Percentiles rank a stretch among this genome's conserved stretches.
Conservation (phyloP, 164 flowering plant species). For the Akebia trifoliata region DNA sequence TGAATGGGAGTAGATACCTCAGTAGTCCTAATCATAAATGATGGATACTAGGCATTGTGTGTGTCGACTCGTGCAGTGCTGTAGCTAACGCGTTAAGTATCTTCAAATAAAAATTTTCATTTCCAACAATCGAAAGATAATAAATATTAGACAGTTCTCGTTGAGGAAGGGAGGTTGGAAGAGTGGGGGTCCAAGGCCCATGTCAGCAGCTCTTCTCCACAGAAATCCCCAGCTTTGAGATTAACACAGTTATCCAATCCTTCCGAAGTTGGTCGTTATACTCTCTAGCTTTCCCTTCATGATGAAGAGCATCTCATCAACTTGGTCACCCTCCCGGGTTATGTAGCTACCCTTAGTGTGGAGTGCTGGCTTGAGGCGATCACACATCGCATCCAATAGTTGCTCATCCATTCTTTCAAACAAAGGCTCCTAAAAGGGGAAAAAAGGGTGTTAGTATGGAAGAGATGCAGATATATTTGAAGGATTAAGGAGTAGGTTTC, state of each 20-base stretch:
- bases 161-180: conserved; percentile 84
- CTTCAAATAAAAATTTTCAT: too few relatives aligned
- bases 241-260: conserved; percentile 73
- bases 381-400: conserved; percentile 87
- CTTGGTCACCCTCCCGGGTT: conserved; percentile 88
- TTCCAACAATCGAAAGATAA: too few relatives aligned
- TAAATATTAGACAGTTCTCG: conserved; percentile 93
- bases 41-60: too few relatives aligned
- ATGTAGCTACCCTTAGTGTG: conserved; percentile 71
- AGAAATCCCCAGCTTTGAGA: conserved; percentile 85
- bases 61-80: too few relatives aligned
- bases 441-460: not conserved
- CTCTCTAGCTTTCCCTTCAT: conserved; percentile 79
- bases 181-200: conserved; percentile 92
- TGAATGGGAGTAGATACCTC: too few relatives aligned
- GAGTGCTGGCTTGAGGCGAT: conserved; percentile 75
- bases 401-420: conserved; percentile 94
- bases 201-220: conserved; percentile 94
- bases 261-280: conserved; percentile 85
- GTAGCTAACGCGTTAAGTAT: too few relatives aligned
- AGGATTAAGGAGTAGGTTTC: too few relatives aligned
- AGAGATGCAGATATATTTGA: not conserved
- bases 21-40: too few relatives aligned
- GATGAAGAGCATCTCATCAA: conserved; percentile 85
- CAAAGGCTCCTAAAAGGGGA: conserved; percentile 64